Evolutionary conservation across 352 stramenopile species (phyloP).

Genomic region (Phytophthora brassicae): DNA sequence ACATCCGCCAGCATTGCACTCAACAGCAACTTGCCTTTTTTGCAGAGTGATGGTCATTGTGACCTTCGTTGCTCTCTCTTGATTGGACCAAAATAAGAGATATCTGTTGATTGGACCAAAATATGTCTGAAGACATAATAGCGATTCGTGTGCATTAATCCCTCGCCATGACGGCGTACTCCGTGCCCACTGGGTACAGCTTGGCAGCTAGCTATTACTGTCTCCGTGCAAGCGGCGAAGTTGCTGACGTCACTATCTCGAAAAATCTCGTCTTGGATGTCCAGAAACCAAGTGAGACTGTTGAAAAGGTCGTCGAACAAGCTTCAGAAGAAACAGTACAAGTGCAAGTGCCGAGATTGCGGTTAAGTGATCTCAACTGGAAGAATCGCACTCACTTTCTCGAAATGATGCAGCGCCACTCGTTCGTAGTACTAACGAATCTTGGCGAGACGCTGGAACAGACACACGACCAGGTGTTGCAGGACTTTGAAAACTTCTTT

Average conservation of each 20-base stretch:
- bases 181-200: conserved; percentile 25
- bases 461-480: conserved; percentile 38
- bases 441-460: conserved; percentile 43
- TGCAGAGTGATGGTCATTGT: conserved; percentile 28
- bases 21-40: neutral
- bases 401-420: conserved; percentile 57
- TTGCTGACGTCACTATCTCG: neutral
- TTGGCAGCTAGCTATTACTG: conserved; percentile 35
- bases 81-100: conserved; percentile 25
- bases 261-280: neutral
- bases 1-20: too few species aligned
- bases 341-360: conserved; percentile 43
- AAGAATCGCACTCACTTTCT: conserved; percentile 51
- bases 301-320: neutral
- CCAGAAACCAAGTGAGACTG: conserved; percentile 9
- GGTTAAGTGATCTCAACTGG: conserved; percentile 46
- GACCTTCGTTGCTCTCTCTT: conserved; percentile 8
- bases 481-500: conserved; percentile 52
- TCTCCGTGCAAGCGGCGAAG: conserved; percentile 24
- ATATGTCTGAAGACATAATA: conserved; percentile 14
- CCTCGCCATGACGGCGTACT: conserved; percentile 17
- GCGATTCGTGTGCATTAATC: conserved; percentile 6
- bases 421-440: conserved; percentile 64
- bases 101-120: conserved; percentile 26
- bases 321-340: conserved; percentile 2